Evolutionary conservation across 2,329 filamentous ascomycete species (phyloP).

Genomic region (Stagonosporopsis cucurbitacearum): DNA sequence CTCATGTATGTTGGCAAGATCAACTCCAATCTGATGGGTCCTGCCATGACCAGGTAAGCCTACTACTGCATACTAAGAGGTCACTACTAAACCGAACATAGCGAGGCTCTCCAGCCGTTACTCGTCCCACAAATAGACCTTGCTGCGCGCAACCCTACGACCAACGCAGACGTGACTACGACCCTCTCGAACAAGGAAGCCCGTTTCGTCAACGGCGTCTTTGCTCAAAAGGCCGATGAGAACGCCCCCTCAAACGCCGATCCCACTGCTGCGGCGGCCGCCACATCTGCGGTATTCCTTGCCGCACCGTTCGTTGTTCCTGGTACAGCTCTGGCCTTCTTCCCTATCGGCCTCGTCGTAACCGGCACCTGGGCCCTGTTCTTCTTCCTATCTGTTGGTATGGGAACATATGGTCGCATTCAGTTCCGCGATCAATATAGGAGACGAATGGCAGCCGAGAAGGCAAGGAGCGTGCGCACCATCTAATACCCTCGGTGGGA

Average conservation of each 20-base stretch:
- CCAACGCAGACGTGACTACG: constrained; percentile 63
- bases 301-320: constrained; percentile 69
- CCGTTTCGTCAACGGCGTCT: constrained; percentile 73
- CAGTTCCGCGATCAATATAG: constrained; percentile 70
- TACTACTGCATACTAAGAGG: neutral
- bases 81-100: constrained; percentile 40
- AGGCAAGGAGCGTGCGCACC: constrained; percentile 40
- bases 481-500: constrained; percentile 32
- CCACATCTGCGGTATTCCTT: constrained; percentile 50
- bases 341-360: constrained; percentile 73
- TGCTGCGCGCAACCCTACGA: constrained; percentile 58
- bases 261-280: constrained; percentile 52
- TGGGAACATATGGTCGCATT: constrained; percentile 71
- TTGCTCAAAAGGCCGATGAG: constrained; percentile 62
- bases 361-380: constrained; percentile 65
- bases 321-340: constrained; percentile 70
- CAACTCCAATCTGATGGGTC: constrained; percentile 61
- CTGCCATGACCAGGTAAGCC: constrained; percentile 67
- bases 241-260: constrained; percentile 53
- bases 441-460: constrained; percentile 56
- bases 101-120: constrained; percentile 65
- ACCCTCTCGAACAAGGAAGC: constrained; percentile 74
- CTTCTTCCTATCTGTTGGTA: constrained; percentile 63
- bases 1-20: constrained; percentile 75
- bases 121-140: constrained; percentile 74